Evolutionary conservation across 306 rosid species (phyloP).

Genomic region (Echinosophora koreensis): DNA sequence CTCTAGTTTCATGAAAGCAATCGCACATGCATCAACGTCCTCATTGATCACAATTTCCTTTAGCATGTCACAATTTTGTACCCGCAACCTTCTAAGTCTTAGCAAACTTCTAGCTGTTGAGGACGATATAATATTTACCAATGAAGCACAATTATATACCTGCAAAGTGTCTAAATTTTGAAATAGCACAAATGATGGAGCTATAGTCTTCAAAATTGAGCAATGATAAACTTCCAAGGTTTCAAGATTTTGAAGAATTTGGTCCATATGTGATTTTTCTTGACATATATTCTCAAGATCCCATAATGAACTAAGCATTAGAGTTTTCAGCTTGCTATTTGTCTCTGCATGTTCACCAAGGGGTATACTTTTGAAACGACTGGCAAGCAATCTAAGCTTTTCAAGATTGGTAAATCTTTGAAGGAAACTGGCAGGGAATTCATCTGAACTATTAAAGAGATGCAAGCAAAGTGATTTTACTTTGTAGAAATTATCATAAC

Average conservation of each 20-base stretch:
- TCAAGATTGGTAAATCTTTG: background rate
- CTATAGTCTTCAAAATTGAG: background rate
- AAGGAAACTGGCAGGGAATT: background rate
- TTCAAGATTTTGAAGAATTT: background rate
- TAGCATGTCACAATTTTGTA: conserved; percentile 1
- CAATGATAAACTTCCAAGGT: background rate
- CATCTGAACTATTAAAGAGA: background rate
- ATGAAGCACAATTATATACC: background rate
- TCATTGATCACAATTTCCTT: background rate
- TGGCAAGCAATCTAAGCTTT: background rate
- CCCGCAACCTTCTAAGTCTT: background rate
- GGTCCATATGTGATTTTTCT: background rate
- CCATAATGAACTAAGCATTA: too few relatives aligned
- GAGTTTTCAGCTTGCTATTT: too few relatives aligned
- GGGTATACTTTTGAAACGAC: background rate
- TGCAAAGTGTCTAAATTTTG: background rate
- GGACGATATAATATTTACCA: conserved; percentile 2
- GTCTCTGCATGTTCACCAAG: too few relatives aligned
- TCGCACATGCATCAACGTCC: conserved; percentile 13
- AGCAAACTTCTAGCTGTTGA: background rate
- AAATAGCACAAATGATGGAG: background rate
- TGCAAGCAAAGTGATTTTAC: background rate
- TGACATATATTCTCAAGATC: background rate
- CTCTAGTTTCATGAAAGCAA: conserved; percentile 3
- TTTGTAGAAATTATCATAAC: background rate